Conservation (phyloP, 495 filamentous ascomycete species). For the Xylaria intraflava region DNA sequence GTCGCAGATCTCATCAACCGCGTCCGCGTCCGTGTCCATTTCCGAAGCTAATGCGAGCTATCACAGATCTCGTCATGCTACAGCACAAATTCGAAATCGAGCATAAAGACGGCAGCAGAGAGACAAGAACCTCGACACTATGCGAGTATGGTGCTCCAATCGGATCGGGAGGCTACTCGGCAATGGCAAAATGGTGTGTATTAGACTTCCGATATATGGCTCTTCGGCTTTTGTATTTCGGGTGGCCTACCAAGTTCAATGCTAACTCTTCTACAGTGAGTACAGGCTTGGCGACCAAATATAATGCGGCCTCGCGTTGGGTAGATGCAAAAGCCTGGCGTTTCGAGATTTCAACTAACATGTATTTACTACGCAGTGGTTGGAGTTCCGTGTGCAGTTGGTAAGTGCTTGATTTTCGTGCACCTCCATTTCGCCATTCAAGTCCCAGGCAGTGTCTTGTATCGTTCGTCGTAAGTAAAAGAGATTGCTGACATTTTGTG, state of each 20-base stretch:
- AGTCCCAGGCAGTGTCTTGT: neutral
- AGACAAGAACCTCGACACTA: slow-evolving; percentile 75
- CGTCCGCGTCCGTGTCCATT: neutral
- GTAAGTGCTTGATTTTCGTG: slow-evolving; percentile 8
- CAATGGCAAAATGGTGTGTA: slow-evolving; percentile 65
- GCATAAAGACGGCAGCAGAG: slow-evolving; percentile 59
- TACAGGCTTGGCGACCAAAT: neutral
- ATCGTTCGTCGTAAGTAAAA: slow-evolving; percentile 7
- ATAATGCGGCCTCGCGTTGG: neutral
- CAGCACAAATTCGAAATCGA: slow-evolving; percentile 94
- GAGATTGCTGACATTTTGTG: slow-evolving; percentile 27
- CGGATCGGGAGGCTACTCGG: slow-evolving; percentile 73
- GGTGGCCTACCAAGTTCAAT: neutral
- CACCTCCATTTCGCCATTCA: neutral
- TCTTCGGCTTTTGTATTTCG: neutral
- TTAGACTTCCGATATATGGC: neutral
- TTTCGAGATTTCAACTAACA: neutral
- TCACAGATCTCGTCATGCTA: slow-evolving; percentile 53
- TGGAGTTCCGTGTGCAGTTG: slow-evolving; percentile 7
- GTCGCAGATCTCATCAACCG: neutral
- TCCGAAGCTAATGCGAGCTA: neutral
- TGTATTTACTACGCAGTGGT: slow-evolving; percentile 35
- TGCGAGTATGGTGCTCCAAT: slow-evolving; percentile 78
- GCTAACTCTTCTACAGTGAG: slow-evolving; percentile 3
- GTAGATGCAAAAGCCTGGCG: neutral